A percentile compares a stretch with the other conserved stretches of the same genome.
phyloP scores from a whole-genome alignment of 257 asterid species.

The Ehretia macrophylla region DNA sequence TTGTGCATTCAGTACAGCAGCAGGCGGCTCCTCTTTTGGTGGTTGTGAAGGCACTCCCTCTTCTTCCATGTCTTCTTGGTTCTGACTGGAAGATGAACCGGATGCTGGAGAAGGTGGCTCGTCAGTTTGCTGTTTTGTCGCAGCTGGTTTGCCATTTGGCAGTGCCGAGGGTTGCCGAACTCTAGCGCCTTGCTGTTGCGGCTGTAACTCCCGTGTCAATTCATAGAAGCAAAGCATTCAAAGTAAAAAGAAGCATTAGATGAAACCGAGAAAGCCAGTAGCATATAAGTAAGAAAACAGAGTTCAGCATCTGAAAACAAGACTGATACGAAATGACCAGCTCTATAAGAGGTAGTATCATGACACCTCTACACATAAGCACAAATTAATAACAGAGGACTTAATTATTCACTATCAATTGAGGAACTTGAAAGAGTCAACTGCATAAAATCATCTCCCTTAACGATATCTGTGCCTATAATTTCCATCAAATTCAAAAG shows the following conservation, averaged over 20 bases:
- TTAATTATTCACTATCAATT: too few species aligned
- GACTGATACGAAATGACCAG: too few species aligned
- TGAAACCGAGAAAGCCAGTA: background rate
- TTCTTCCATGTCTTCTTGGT: conserved; percentile 38
- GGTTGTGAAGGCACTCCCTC: conserved; percentile 36
- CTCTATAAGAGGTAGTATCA: too few species aligned
- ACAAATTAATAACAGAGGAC: too few species aligned
- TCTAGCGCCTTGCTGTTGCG: conserved; percentile 28
- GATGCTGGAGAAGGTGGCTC: conserved; percentile 39
- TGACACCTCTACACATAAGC: too few species aligned
- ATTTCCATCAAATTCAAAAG: too few species aligned
- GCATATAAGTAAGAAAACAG: background rate
- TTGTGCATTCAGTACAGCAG: conserved; percentile 35
- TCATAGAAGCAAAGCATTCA: too few species aligned
- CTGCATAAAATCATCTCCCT: too few species aligned
- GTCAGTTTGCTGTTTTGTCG: conserved; percentile 28
- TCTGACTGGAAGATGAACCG: conserved; percentile 40
- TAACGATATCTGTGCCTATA: too few species aligned
- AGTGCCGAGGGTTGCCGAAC: conserved; percentile 33
- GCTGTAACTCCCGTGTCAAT: conserved; percentile 8
- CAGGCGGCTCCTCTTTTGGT: conserved; percentile 28
- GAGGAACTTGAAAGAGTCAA: too few species aligned
- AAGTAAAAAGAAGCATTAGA: background rate
- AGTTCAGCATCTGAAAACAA: too few species aligned
- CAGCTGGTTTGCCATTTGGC: conserved; percentile 26